These are phyloP conservation scores for Cutaneotrichosporon arboriforme DNA, from an alignment of 1,284 basidiomycete genomes.

Conservation along the genomic window DNA sequence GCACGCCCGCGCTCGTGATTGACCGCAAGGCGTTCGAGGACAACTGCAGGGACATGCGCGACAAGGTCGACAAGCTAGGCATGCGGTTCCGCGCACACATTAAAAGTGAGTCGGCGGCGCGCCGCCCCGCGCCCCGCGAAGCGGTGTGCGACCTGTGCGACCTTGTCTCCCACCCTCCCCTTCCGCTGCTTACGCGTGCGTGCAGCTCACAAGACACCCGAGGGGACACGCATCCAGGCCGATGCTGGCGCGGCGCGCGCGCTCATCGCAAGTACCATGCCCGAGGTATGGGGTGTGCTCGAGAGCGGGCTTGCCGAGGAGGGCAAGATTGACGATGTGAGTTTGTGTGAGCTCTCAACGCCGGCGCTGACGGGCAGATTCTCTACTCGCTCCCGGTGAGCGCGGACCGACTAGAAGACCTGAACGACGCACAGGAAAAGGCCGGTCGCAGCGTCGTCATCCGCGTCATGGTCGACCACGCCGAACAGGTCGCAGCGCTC, in stretches of 20 bases:
- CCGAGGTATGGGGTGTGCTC: constrained; percentile 37
- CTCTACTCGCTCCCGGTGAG: constrained; percentile 70
- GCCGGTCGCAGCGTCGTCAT: constrained; percentile 57
- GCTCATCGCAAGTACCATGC: constrained; percentile 37
- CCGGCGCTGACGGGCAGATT: constrained; percentile 53
- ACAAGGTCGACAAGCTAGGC: constrained; percentile 58
- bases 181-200: neutral
- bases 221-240: constrained; percentile 67
- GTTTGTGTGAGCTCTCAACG: constrained; percentile 13
- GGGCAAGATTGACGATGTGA: constrained; percentile 66
- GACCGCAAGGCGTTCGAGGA: constrained; percentile 63
- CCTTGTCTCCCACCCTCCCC: neutral
- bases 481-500: constrained; percentile 62
- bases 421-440: constrained; percentile 58
- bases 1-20: constrained; percentile 73
- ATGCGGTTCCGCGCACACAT: constrained; percentile 72
- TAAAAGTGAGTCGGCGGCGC: constrained; percentile 65
- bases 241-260: constrained; percentile 51
- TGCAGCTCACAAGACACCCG: constrained; percentile 59
- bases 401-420: constrained; percentile 65
- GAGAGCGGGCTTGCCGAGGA: constrained; percentile 55
- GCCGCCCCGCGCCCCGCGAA: neutral
- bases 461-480: constrained; percentile 68
- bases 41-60: constrained; percentile 64
- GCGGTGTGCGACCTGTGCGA: neutral